Conservation (phyloP, 305 asterid genomes). For the Fraxinus dipetala region DNA sequence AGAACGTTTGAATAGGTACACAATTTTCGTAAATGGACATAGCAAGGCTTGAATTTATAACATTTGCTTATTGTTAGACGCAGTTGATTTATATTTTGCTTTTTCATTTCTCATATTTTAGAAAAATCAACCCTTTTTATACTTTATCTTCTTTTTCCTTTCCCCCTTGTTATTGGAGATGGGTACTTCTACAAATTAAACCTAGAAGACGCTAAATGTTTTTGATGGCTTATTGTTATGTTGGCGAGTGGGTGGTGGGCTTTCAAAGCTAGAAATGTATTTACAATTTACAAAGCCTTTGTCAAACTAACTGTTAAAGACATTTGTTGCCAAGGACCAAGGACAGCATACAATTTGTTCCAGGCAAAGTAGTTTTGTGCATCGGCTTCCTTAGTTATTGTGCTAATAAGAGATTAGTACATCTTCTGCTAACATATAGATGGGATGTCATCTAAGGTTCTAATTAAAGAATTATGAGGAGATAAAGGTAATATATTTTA, state of each 20-base stretch:
- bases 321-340: background rate
- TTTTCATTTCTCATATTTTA: background rate
- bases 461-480: background rate
- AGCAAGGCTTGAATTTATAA: background rate
- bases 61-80: background rate
- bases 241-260: background rate
- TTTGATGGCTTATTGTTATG: background rate
- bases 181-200: background rate
- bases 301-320: background rate
- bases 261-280: background rate
- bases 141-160: background rate
- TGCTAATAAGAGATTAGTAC: background rate
- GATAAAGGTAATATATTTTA: background rate
- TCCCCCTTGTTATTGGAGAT: background rate
- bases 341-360: background rate
- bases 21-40: background rate
- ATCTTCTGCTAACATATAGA: background rate
- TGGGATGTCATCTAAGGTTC: background rate
- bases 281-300: background rate
- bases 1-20: background rate
- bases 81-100: background rate
- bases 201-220: background rate
- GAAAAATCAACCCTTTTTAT: background rate
- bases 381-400: background rate
- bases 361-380: background rate